Base-by-base conservation (phyloP, 2,329 filamentous ascomycete genomes). In the Colletotrichum caudatum region DNA sequence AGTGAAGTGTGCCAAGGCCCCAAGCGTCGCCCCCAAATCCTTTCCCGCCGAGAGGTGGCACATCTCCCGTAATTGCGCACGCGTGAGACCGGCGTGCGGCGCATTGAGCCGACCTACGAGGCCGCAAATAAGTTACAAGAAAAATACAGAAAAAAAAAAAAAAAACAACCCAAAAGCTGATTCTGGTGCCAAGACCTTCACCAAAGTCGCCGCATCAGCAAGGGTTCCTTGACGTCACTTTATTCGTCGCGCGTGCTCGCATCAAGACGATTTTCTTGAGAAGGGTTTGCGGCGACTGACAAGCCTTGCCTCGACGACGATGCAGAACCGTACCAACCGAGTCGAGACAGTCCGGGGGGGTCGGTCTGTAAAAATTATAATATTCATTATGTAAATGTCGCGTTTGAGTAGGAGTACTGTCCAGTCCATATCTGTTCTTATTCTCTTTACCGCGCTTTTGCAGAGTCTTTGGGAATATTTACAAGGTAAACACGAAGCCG, bases 1-100 rank as follows among this genome's bases (percentile, higher is more conserved):
- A 26, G 53, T 64, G 50, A 64, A 50, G 37, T 46, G 20, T n/a
- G 61, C 61, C 61, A 56, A 56, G 61, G 37, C 26, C 35, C n/a
- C 37, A 54, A 64, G 61, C 26, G 61, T 37, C 35, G 48, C 50
- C 48, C 61, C 61, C 50, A 46, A 56, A 56, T 41, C 35, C n/a
- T 26, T 33, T 33, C 37, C 61, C 37, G 23, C 23, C 18, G 39
- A 20, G 26, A n/a, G 37, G 37, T 7, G 26, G 48, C 48, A 20
- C 59, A 62, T 62, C 59, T 51, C 46, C 44, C 59, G 26, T 29
- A 44, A 41, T 54, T 44, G 35, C 44, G 8, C 44, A 5, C 44
- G 7, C 18, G 33, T 2, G 23, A 63, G 35, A 53, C 35, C 18
- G 11, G 1, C 12, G 23, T n/a, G 23, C 23, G 23, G 29, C 48